phyloP scores from a whole-genome alignment of 306 rosid genomes.

The Rosa chinensis region DNA sequence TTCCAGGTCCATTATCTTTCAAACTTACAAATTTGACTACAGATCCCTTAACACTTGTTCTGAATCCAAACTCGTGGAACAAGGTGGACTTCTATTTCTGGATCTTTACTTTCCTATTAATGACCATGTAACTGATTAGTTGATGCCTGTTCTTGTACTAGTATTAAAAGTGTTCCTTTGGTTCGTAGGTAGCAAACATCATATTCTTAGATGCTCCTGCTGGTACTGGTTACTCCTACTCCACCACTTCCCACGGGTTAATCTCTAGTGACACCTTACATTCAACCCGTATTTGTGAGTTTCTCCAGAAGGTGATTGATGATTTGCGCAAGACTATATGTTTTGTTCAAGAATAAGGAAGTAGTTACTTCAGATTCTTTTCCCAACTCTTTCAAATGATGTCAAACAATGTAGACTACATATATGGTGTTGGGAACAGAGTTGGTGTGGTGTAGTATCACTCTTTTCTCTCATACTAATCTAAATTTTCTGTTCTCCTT shows the following conservation, averaged over 20 bases:
- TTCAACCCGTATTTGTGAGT: slow-evolving; percentile 5
- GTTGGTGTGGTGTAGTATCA: background rate
- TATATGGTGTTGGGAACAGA: background rate
- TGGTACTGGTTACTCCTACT: slow-evolving; percentile 37
- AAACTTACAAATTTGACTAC: slow-evolving; percentile 11
- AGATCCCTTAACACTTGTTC: slow-evolving; percentile 5
- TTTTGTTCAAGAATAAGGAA: background rate
- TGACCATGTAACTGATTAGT: background rate
- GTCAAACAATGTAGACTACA: background rate
- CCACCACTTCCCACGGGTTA: slow-evolving; percentile 17
- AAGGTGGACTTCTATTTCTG: slow-evolving; percentile 14
- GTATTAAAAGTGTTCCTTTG: background rate
- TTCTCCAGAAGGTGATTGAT: slow-evolving; percentile 19
- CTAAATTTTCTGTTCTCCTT: background rate
- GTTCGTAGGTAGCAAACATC: slow-evolving; percentile 27
- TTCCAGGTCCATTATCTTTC: slow-evolving; percentile 34
- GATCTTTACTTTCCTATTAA: background rate
- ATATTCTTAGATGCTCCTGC: slow-evolving; percentile 34
- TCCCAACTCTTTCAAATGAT: background rate
- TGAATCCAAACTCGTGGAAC: slow-evolving; percentile 40
- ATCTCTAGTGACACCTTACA: slow-evolving; percentile 12
- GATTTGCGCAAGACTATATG: background rate
- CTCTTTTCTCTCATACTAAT: background rate
- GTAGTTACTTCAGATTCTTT: background rate
- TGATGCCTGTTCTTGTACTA: background rate